Percentiles rank a stretch among this genome's conserved stretches.
Evolutionary conservation across 306 rosid species (phyloP).

Genomic region (Cucumis hystrix): DNA sequence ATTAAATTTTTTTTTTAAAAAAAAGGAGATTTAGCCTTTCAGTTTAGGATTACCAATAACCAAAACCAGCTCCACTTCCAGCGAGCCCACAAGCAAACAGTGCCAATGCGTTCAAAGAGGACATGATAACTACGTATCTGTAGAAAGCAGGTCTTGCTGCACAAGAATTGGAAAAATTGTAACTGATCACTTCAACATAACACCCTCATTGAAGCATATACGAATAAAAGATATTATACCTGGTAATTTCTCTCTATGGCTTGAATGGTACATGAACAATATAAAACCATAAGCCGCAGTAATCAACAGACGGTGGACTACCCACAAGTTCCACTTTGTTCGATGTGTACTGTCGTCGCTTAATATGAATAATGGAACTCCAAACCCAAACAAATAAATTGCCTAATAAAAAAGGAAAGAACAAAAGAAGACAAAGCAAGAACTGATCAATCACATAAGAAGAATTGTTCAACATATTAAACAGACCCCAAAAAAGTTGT

Average conservation of each 20-base stretch:
- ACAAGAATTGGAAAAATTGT: conserved; percentile 8
- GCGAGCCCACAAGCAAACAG: conserved; percentile 61
- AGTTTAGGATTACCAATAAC: conserved; percentile 44
- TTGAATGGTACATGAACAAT: conserved; percentile 82
- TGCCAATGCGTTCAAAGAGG: conserved; percentile 37
- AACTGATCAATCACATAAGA: conserved; percentile 8
- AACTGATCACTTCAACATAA: neutral
- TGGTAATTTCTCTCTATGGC: conserved; percentile 82
- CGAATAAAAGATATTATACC: conserved; percentile 28
- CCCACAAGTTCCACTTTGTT: conserved; percentile 81
- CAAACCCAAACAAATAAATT: conserved; percentile 62
- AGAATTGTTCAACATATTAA: neutral
- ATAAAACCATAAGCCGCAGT: conserved; percentile 57
- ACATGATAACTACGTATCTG: conserved; percentile 68
- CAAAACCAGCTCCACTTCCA: conserved; percentile 69
- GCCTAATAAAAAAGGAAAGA: conserved; percentile 44
- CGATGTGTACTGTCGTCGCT: conserved; percentile 22
- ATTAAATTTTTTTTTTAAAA: neutral
- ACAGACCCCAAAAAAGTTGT: neutral
- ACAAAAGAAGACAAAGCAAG: conserved; percentile 10
- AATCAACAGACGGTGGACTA: conserved; percentile 58
- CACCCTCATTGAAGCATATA: neutral
- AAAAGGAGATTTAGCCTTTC: neutral
- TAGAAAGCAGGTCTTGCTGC: conserved; percentile 95
- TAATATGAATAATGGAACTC: conserved; percentile 69